phyloP scores from a whole-genome alignment of 768 basidiomycete species.

The Infundibulicybe gibba region DNA sequence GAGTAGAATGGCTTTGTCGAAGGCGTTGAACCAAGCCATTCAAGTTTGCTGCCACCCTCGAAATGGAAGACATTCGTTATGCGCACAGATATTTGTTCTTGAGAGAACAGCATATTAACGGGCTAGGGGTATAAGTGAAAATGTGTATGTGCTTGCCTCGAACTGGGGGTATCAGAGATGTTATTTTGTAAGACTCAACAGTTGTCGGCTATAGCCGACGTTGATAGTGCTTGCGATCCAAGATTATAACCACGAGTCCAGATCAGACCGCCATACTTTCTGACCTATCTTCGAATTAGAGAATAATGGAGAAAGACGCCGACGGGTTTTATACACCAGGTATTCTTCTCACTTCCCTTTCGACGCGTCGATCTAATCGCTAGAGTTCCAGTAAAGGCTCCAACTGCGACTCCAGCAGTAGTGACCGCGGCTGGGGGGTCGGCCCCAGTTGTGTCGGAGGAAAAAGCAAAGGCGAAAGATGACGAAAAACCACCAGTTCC shows the following conservation, averaged over 20 bases:
- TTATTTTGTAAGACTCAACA: too few species aligned
- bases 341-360: slow-evolving; percentile 16
- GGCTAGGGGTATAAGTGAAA: too few species aligned
- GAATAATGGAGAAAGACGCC: slow-evolving; percentile 57
- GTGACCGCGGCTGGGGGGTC: slow-evolving; percentile 18
- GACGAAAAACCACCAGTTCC: slow-evolving; percentile 21
- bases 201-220: slow-evolving; percentile 1
- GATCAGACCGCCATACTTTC: slow-evolving; percentile 5
- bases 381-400: slow-evolving; percentile 6
- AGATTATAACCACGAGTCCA: slow-evolving; percentile 12
- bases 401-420: slow-evolving; percentile 20
- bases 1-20: slow-evolving; percentile 37
- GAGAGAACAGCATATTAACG: too few species aligned
- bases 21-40: slow-evolving; percentile 31
- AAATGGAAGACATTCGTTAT: too few species aligned
- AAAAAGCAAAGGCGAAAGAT: background rate
- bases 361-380: slow-evolving; percentile 1
- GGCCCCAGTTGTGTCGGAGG: slow-evolving; percentile 7
- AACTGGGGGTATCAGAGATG: background rate
- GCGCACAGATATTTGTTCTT: too few species aligned
- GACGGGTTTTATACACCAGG: slow-evolving; percentile 77
- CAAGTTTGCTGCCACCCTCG: background rate
- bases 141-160: background rate
- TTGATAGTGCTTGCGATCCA: slow-evolving; percentile 4
- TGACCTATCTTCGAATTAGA: slow-evolving; percentile 1